Base-by-base conservation (phyloP, 495 filamentous ascomycete genomes). In the Penicillium roqueforti region DNA sequence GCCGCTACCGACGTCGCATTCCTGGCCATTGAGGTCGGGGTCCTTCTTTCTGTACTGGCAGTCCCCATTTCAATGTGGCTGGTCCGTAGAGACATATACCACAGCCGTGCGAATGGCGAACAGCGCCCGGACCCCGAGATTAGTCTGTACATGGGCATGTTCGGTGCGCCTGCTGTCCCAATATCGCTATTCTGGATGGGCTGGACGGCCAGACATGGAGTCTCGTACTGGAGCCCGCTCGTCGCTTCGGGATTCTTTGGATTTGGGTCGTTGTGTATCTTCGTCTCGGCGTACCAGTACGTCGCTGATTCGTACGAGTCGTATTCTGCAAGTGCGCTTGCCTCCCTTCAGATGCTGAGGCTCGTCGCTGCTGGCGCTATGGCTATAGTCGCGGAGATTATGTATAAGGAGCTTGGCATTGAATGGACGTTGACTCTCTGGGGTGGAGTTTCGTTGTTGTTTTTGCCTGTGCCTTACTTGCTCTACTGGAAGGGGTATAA, bases 101-200 rank as follows among this genome's bases (percentile, higher is more conserved):
- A 34, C 32, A 56, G 52, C 25, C 53, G 52, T 19, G 23, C 6
- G 1, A 39, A 44, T 2, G 52, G 58, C 32, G 31, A 40, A 10
- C 4, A 13, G 3, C 83, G 63, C 14, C 60, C 79, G 32, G 68
- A 76, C 22, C 82, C 83, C 0, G 83, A 86, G 50, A 74, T 77
- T 46, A 71, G 81, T 9, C 64, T 86, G 0, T 83, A 76, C 75
- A 76, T 73, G 41, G 75, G 69, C 16, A 82, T 85, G 64, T 65
- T 83, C 18, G 79, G 75, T 0, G 77, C 76, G 0, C 73, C 77
- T 0, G 58, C 73, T 0, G 65, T 86, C 7, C 77, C 83, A 0
- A 66, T 79, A 31, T 65, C 62, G n/a, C 59, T 85, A 3, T 82
- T 84, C 60, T 84, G 81, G 80, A 76, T 84, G 67, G 82, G 74